Percentiles rank a stretch among this genome's conserved stretches.
phyloP scores from a whole-genome alignment of 495 filamentous ascomycete species.

The Rusavskia elegans region DNA sequence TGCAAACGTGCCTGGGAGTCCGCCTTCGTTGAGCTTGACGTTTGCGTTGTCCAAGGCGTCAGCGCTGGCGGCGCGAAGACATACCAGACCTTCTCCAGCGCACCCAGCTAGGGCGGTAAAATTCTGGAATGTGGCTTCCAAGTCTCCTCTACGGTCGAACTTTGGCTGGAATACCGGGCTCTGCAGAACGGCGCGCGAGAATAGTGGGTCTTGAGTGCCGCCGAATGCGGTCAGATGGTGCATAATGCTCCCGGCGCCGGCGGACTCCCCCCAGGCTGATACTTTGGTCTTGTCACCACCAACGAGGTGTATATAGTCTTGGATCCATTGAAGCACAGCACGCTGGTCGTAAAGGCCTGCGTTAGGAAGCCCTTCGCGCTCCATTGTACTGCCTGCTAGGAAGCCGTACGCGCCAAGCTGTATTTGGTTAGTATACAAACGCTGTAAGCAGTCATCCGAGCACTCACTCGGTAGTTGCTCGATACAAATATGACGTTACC shows the following conservation, averaged over 20 bases:
- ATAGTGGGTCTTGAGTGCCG: background rate
- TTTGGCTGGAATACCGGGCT: background rate
- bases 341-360: background rate
- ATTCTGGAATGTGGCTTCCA: no score
- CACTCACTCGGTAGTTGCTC: slow-evolving; percentile 39
- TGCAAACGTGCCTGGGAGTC: no score
- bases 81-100: no score
- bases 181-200: background rate
- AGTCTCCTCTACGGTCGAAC: background rate
- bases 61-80: no score
- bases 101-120: no score
- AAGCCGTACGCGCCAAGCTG: slow-evolving; percentile 49
- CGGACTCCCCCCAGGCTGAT: background rate
- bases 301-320: background rate
- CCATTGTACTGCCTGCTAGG: slow-evolving; percentile 17
- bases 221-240: background rate
- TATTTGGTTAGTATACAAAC: no score
- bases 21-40: no score
- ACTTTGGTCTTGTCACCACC: background rate
- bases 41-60: no score
- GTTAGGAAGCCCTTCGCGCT: background rate
- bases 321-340: background rate
- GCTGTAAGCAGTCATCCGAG: background rate
- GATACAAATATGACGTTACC: slow-evolving; percentile 38
- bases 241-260: background rate